Evolutionary conservation across 495 filamentous ascomycete genomes (phyloP), one percentile per base, ranked within the genome.

Genomic region (Talaromyces ruber): DNA sequence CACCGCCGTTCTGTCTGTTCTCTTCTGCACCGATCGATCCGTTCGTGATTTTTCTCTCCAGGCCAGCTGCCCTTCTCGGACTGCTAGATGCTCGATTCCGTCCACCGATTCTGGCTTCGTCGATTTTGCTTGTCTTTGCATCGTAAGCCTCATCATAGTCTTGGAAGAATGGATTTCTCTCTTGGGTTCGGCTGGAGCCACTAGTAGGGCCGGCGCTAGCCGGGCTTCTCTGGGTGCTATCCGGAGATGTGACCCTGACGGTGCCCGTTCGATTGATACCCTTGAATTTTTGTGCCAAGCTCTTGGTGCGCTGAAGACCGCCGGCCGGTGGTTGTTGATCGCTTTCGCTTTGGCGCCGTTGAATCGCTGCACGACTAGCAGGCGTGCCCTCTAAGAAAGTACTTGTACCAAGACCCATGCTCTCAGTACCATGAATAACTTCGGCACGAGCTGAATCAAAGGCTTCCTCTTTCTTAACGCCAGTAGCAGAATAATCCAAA

Each of bases 371-470:
- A 60, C 86, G 86, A 22, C 92, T 88, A 14, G 95, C 95, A 5
- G 93, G 94, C 2, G 95, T 88, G 26, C 95, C 95, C 65, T 99
- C 95, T 24, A 99, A 74, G 78, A 98, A 98, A 2, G 95, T 99
- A 59, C 90, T 96, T 9, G 92, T 95, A 58, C 95, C 95, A 5
- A 99, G 79, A 11, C 95, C 95, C 64, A 90, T 72, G 0, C 83
- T 90, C 72, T 94, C 86, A 53, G 91, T 83, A 11, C 94, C 95
- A 64, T 96, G 89, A 39, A 98, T 80, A 6, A 87, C 82, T 54
- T 89, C 88, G 43, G 86, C 72, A 30, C 77, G 78, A 32, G 76
- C 69, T n/a, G 73, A 79, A 7, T 89, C 84, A 65, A 89, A 86
- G 25, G 72, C 74, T 56, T 71, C 76, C 61, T 64, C 74, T 25